Evolutionary conservation across 2,329 filamentous ascomycete genomes (phyloP), one percentile per base, ranked within the genome.

Genomic region (Chalaropsis ovoidea): DNA sequence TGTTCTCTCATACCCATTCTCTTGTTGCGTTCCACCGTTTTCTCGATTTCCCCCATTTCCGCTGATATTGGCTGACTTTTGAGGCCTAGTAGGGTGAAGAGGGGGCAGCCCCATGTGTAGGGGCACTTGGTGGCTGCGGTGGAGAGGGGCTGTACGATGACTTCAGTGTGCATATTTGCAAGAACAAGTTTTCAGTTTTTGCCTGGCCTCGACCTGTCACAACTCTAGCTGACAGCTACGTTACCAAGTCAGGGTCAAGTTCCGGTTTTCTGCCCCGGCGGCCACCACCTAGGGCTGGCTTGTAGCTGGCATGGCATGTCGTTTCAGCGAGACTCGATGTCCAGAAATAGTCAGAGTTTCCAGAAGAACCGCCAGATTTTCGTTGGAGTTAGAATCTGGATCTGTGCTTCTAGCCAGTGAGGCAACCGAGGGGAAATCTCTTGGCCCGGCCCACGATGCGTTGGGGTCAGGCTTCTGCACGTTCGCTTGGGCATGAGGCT

Each of bases 81-180:
- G 54, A 58, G 54, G 54, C 54, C 54, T 31, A 35, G 54, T 6
- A 58, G 54, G 24, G 54, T 35, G 54, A 58, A 27, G 19, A 19
- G 24, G 24, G 31, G 54, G 15, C 15, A 58, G 31, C 24, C 6
- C 13, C 22, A 19, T n/a, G 54, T 10, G 27, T 58, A 58, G 54
- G 54, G 54, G 54, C 54, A 58, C 54, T 58, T 58, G 27, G 54
- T 58, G 54, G 54, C 54, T 58, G 27, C 24, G 54, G 54, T 58
- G 54, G 54, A 58, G 54, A 58, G 54, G 54, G 54, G 54, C 54
- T 58, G 54, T 58, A 58, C 54, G 31, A 58, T 58, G 54, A 58
- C 54, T 58, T 58, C 54, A 58, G 31, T 35, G 17, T 58, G 54
- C 54, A 58, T 58, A 35, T 35, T 39, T 39, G 17, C 24, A n/a